A percentile compares a stretch with the other conserved stretches of the same genome.
phyloP scores from a whole-genome alignment of 345 rosid species.

The Pistacia integerrima region DNA sequence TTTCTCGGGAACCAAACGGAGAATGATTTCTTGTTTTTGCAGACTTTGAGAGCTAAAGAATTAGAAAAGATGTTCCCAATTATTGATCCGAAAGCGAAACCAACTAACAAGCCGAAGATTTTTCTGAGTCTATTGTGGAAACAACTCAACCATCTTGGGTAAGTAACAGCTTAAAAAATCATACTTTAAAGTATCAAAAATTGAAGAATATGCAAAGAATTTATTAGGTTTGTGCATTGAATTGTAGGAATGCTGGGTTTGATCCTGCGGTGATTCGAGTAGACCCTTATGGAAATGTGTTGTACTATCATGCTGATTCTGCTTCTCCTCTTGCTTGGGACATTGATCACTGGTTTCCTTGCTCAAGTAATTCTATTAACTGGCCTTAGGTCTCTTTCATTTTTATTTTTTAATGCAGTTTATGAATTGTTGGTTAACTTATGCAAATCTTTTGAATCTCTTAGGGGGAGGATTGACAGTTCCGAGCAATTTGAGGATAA shows the following conservation, averaged over 20 bases:
- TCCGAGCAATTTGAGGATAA: constrained; percentile 82
- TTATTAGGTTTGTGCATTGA: neutral
- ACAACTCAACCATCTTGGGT: constrained; percentile 93
- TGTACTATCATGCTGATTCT: constrained; percentile 86
- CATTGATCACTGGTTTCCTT: constrained; percentile 96
- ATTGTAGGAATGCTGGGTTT: constrained; percentile 88
- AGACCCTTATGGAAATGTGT: constrained; percentile 85
- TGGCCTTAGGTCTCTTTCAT: neutral
- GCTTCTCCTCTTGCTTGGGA: constrained; percentile 99
- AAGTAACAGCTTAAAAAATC: constrained; percentile 10
- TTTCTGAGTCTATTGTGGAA: constrained; percentile 83
- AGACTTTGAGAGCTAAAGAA: constrained; percentile 55
- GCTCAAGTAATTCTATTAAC: constrained; percentile 54
- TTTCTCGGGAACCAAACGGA: neutral
- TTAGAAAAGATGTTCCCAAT: constrained; percentile 66
- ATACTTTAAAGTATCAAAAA: neutral
- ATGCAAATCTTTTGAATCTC: constrained; percentile 11
- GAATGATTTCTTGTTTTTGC: constrained; percentile 14
- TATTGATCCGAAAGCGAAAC: constrained; percentile 68
- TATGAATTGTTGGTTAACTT: neutral
- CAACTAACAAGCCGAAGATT: constrained; percentile 66
- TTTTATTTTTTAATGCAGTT: neutral
- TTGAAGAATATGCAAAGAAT: neutral
- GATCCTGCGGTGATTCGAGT: constrained; percentile 88
- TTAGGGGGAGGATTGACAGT: constrained; percentile 96